Conservation (phyloP, 1,284 basidiomycete genomes). For the Fomitopsis betulina region DNA sequence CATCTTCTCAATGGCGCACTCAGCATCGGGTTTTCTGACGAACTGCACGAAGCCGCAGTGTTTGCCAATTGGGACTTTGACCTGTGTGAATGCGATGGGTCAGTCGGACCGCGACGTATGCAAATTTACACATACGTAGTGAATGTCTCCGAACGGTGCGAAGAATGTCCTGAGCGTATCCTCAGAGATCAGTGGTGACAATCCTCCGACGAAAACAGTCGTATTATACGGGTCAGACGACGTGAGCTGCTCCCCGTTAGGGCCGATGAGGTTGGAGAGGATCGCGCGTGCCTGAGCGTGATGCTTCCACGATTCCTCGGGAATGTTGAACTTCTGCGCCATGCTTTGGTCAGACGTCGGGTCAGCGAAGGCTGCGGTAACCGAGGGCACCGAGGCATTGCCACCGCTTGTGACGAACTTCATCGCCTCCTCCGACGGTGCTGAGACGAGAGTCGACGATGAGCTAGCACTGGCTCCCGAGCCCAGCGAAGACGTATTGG, state of each 20-base stretch:
- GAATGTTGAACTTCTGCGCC: conserved; percentile 49
- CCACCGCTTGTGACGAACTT: conserved; percentile 29
- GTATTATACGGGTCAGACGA: conserved; percentile 89
- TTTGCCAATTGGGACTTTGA: conserved; percentile 93
- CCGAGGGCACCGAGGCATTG: conserved; percentile 27
- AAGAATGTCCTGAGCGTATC: conserved; percentile 87
- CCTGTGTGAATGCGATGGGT: conserved; percentile 38
- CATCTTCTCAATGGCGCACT: conserved; percentile 92
- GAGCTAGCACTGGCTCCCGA: conserved; percentile 48
- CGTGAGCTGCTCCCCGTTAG: conserved; percentile 79
- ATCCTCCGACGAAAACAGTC: conserved; percentile 87
- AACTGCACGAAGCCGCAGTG: conserved; percentile 97
- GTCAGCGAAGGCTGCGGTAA: conserved; percentile 36
- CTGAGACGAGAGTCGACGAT: conserved; percentile 37
- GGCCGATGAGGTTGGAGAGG: conserved; percentile 74
- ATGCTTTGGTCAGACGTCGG: conserved; percentile 37
- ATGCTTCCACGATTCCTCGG: conserved; percentile 79
- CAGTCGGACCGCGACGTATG: conserved; percentile 2
- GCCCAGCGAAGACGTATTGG: conserved; percentile 54
- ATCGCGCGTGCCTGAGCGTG: conserved; percentile 77
- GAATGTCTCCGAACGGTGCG: conserved; percentile 86
- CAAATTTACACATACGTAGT: conserved; percentile 56
- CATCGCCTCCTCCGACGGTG: conserved; percentile 42
- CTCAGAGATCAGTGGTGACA: conserved; percentile 82
- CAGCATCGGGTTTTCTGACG: conserved; percentile 87